Evolutionary conservation across 2,329 filamentous ascomycete genomes (phyloP).

Genomic region (Lithohypha guttulata): DNA sequence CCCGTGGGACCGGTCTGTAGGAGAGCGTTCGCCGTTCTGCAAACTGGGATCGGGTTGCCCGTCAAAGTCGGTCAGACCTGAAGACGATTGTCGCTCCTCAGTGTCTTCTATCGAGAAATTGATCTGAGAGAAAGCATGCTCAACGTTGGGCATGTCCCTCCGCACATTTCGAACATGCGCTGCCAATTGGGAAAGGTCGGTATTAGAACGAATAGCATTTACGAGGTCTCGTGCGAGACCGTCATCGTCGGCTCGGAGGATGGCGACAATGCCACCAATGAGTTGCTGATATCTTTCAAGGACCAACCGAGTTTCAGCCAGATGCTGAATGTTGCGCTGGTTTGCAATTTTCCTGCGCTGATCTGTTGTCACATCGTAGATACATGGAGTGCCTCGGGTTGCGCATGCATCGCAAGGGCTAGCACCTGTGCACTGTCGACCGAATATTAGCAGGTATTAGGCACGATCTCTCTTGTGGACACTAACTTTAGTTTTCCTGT

Average conservation of each 20-base stretch:
- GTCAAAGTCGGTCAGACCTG: no score
- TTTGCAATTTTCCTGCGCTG: constrained; percentile 21
- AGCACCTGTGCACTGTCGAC: constrained; percentile 19
- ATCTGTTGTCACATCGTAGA: constrained; percentile 21
- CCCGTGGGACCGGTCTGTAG: no score
- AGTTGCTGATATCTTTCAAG: constrained; percentile 18
- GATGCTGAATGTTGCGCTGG: constrained; percentile 20
- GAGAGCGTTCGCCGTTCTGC: no score
- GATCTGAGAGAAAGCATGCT: constrained; percentile 17
- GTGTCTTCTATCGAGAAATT: constrained; percentile 17
- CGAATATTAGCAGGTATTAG: no score
- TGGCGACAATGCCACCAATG: constrained; percentile 21
- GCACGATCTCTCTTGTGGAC: no score
- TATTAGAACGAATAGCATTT: constrained; percentile 15
- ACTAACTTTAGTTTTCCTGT: constrained; percentile 20
- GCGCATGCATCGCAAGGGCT: constrained; percentile 20
- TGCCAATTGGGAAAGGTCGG: constrained; percentile 20
- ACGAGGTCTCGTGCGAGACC: constrained; percentile 14
- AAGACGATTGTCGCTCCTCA: no score
- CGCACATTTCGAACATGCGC: constrained; percentile 21
- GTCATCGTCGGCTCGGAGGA: constrained; percentile 15
- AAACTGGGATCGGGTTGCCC: no score
- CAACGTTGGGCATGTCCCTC: constrained; percentile 14
- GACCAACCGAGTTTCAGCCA: constrained; percentile 14
- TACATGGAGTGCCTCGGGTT: constrained; percentile 16